Evolutionary conservation across 148 eudicot species (phyloP).

Genomic region (Hydrangea macrophylla): DNA sequence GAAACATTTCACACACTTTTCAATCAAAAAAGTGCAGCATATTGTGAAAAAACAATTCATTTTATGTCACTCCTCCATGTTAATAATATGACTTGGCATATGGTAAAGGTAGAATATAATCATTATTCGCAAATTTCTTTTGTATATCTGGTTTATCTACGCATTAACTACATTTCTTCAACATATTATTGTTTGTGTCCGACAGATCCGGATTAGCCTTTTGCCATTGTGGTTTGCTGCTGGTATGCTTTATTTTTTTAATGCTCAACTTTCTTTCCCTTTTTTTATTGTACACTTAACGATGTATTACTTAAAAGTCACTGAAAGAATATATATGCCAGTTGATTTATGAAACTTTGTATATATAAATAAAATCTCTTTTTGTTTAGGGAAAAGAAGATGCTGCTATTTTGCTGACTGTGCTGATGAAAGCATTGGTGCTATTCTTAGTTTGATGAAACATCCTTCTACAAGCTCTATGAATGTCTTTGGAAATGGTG

Average conservation of each 20-base stretch:
- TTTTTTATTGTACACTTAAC: no score
- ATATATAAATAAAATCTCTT: not conserved
- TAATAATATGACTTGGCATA: not conserved
- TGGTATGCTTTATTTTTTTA: slow-evolving; percentile 47
- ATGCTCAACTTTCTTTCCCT: no score
- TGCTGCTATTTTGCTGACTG: slow-evolving; percentile 48
- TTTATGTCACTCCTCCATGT: not conserved
- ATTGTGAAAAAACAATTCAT: not conserved
- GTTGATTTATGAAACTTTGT: slow-evolving; percentile 4
- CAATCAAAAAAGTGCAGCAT: not conserved
- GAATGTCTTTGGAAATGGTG: slow-evolving; percentile 24
- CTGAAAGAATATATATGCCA: not conserved
- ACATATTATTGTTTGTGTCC: slow-evolving; percentile 10
- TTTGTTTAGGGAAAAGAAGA: slow-evolving; percentile 49
- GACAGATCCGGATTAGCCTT: slow-evolving; percentile 65
- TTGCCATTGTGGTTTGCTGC: slow-evolving; percentile 77
- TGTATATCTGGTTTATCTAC: not conserved
- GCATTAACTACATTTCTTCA: not conserved
- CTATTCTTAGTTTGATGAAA: slow-evolving; percentile 25
- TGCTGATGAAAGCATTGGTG: slow-evolving; percentile 43
- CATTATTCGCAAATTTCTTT: not conserved
- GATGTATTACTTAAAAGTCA: not conserved
- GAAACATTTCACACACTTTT: not conserved
- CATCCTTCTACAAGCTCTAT: slow-evolving; percentile 18
- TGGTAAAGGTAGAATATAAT: not conserved